A percentile compares a stretch with the other conserved stretches of the same genome.
Conservation (phyloP, 441 rosid genomes). For the Croton setiger region DNA sequence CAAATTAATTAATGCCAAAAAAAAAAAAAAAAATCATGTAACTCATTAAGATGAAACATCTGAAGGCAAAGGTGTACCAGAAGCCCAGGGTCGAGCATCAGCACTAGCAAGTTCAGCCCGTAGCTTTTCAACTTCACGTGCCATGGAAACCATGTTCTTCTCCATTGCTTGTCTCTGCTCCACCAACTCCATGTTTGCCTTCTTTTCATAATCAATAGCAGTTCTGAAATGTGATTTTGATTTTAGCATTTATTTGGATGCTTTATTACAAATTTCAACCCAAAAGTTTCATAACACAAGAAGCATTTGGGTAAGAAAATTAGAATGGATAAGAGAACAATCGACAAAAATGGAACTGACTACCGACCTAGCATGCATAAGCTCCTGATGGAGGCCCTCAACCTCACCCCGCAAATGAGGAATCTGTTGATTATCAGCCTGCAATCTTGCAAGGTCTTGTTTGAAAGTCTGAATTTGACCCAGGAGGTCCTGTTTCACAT, state of each 20-base stretch:
- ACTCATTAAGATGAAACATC: conserved; percentile 1
- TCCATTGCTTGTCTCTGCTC: conserved; percentile 95
- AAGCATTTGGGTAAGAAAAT: background rate
- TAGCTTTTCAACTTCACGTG: conserved; percentile 95
- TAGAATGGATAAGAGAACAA: background rate
- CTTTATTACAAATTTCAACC: background rate
- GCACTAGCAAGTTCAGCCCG: conserved; percentile 71
- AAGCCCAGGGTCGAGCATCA: conserved; percentile 69
- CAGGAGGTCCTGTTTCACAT: conserved; percentile 60
- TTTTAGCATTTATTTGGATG: conserved; percentile 16
- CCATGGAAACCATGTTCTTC: conserved; percentile 93
- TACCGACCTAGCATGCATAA: conserved; percentile 82
- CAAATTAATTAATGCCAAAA: conserved; percentile 2
- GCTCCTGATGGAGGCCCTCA: conserved; percentile 82
- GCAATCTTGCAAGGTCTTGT: conserved; percentile 62
- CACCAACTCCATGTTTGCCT: conserved; percentile 83
- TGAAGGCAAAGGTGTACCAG: conserved; percentile 42
- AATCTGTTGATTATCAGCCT: conserved; percentile 80
- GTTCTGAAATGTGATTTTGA: conserved; percentile 35
- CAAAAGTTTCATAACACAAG: background rate
- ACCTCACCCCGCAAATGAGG: conserved; percentile 61
- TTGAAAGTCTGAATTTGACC: conserved; percentile 73
- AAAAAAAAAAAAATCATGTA: background rate
- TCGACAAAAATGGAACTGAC: conserved; percentile 8
- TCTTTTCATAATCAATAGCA: conserved; percentile 92